Base-by-base conservation (phyloP, 2,329 filamentous ascomycete genomes). In the Colletotrichum orbiculare region DNA sequence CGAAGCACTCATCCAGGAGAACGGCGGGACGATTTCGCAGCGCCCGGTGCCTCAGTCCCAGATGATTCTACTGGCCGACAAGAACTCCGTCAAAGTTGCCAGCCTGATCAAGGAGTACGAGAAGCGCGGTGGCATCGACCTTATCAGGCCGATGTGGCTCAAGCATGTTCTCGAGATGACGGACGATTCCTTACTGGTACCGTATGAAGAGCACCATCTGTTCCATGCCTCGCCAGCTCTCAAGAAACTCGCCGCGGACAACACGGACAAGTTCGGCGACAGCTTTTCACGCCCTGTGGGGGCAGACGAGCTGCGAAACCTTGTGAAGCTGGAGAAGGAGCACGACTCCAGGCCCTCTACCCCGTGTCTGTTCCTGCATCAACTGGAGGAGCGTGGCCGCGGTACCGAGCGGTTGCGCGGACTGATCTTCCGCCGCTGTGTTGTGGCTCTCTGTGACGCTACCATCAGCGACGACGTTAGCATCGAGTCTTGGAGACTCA, bases 81-180 rank as follows among this genome's bases (percentile, higher is more conserved):
- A 93, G 75, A 91, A 84, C 47, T 84, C 87, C 0, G 89, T 98
- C 69, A 94, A 94, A 72, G 94, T 94, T 1, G 92, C 92, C 2
- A 94, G 92, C 9, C 78, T 97, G 8, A 88, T 93, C 67, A 97
- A 96, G 71, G 83, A 82, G 8, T 90, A 88, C 8, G 88, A 93
- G 66, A 96, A 94, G 71, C 83, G 82, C 6, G 90, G 88, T 4
- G 82, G 86, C 0, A 83, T 87, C 7, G 89, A 93, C 69, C 90
- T 99, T 54, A 83, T 98, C 61, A 87, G 88, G 25, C 91, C 94
- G 0, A 84, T 82, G 6, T 99, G 96, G 96, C 80, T 98, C 2
- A 82, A 92, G 35, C 94, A 98, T 75, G 96, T 93, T 71, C 83
- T 97, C 39, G 84, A 85, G 75, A 87, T 76, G 77, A 84, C 68